Evolutionary conservation across 2,329 filamentous ascomycete genomes (phyloP).

Genomic region (Ophiosphaerella narmari): DNA sequence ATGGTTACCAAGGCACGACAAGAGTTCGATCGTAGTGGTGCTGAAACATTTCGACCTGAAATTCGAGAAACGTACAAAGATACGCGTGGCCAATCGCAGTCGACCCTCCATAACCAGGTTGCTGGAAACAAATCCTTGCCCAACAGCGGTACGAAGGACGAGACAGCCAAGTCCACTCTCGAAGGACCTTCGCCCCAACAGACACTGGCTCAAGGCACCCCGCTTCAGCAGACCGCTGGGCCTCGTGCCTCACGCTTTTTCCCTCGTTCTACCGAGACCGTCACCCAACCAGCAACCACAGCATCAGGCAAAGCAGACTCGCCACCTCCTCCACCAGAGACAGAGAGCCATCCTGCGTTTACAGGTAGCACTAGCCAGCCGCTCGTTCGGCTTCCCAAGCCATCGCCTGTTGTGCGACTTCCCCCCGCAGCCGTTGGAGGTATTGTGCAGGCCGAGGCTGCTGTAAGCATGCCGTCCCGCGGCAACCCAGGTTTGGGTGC

Average conservation of each 20-base stretch:
- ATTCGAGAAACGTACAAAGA: constrained; percentile 41
- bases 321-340: constrained; percentile 66
- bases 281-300: constrained; percentile 19
- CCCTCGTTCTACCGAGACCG: constrained; percentile 33
- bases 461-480: constrained; percentile 48
- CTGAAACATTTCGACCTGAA: constrained; percentile 37
- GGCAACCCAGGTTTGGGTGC: constrained; percentile 37
- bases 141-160: constrained; percentile 27
- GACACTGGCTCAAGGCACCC: constrained; percentile 21
- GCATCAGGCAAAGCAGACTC: constrained; percentile 34
- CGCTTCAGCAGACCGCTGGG: constrained; percentile 31
- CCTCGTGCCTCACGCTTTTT: constrained; percentile 46
- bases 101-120: constrained; percentile 33
- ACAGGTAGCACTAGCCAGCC: constrained; percentile 68
- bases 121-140: constrained; percentile 16
- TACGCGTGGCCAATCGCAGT: constrained; percentile 34
- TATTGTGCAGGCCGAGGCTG: constrained; percentile 42
- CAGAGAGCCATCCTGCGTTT: constrained; percentile 73
- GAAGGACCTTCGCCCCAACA: constrained; percentile 32
- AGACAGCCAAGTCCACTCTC: constrained; percentile 22
- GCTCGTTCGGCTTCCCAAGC: constrained; percentile 70
- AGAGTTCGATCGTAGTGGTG: constrained; percentile 33
- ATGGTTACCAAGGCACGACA: constrained; percentile 28
- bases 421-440: constrained; percentile 61
- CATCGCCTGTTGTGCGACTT: constrained; percentile 78